These are phyloP conservation scores for Clonostachys solani DNA, from an alignment of 2,329 filamentous ascomycete species.

Conservation along the genomic window DNA sequence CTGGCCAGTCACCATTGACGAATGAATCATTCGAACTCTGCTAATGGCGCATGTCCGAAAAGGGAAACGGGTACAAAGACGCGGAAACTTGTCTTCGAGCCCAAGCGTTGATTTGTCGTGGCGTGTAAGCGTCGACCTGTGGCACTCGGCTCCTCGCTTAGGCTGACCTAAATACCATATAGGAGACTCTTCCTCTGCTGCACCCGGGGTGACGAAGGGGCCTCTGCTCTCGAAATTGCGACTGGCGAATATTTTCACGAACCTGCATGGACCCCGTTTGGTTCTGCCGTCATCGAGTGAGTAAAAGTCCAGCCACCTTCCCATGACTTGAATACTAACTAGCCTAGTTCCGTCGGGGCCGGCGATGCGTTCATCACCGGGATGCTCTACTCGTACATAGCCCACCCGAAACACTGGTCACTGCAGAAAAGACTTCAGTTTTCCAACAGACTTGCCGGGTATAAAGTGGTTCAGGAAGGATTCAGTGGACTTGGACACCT, in stretches of 20 bases:
- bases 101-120: no score
- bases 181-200: background rate
- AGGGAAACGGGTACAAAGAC: background rate
- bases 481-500: background rate
- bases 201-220: background rate
- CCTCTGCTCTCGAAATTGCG: background rate
- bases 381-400: background rate
- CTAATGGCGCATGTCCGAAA: no score
- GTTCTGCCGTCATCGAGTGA: background rate
- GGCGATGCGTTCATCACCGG: background rate
- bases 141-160: no score
- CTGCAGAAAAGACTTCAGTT: background rate
- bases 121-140: no score
- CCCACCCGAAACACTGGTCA: background rate
- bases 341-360: background rate
- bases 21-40: no score
- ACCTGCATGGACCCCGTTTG: background rate
- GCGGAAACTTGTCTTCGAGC: background rate
- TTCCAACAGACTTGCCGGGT: background rate
- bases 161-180: no score
- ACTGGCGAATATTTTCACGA: background rate
- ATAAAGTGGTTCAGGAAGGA: background rate
- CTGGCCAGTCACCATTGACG: no score
- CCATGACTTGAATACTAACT: no score
- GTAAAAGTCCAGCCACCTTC: no score